Percentiles rank a stretch among this genome's conserved stretches.
Evolutionary conservation across 2,329 filamentous ascomycete genomes (phyloP).

Genomic region (Monosporascus sp.): DNA sequence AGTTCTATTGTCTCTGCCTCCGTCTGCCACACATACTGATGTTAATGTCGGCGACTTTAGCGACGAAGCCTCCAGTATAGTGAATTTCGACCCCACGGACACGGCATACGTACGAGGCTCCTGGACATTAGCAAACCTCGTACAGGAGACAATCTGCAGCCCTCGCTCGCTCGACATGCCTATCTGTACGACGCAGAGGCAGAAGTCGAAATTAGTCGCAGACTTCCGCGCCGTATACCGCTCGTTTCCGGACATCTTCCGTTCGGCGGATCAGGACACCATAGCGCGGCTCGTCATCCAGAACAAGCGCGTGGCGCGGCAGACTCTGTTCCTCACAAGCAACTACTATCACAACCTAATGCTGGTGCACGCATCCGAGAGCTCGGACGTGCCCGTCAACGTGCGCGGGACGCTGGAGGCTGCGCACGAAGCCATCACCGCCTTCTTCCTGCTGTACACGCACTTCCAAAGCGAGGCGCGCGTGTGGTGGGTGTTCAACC

Average conservation of each 20-base stretch:
- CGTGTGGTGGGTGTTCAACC: conserved; percentile 83
- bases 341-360: conserved; percentile 82
- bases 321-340: conserved; percentile 73
- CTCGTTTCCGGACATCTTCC: conserved; percentile 67
- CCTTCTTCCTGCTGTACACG: conserved; percentile 69
- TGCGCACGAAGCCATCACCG: conserved; percentile 66
- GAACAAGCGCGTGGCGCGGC: conserved; percentile 63
- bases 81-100: conserved; percentile 58
- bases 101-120: conserved; percentile 69
- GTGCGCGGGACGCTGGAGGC: conserved; percentile 67
- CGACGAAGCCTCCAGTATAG: conserved; percentile 55
- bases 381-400: conserved; percentile 58
- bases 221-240: conserved; percentile 67
- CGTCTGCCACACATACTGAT: conserved; percentile 73
- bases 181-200: conserved; percentile 61
- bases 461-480: conserved; percentile 66
- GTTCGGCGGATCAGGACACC: conserved; percentile 58
- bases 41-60: conserved; percentile 69
- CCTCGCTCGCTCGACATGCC: conserved; percentile 69
- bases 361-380: conserved; percentile 69
- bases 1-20: conserved; percentile 70
- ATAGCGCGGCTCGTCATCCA: conserved; percentile 51
- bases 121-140: conserved; percentile 73
- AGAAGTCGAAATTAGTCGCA: conserved; percentile 64
- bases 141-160: conserved; percentile 71